Base-by-base conservation (phyloP, 805 yeast species). In the Pichia ethanolica region DNA sequence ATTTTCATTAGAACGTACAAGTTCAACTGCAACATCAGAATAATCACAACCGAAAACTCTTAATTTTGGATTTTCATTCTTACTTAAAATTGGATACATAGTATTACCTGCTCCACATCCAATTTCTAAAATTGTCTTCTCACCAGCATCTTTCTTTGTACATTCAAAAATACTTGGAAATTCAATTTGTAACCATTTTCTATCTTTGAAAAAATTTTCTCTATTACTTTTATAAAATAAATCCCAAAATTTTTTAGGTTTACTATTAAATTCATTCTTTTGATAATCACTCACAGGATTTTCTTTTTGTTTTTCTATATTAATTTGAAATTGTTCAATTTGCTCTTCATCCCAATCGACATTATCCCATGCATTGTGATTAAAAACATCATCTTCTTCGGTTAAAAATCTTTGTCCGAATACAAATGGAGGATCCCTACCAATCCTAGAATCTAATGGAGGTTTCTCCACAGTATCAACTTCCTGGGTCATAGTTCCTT, bases 91-190 rank as follows among this genome's bases (percentile, higher is more conserved):
- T 5, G 99, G 99, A 65, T 85, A 93, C 72, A 93, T 78, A 0
- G 99, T 93, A 66, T 93, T 93, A 10, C 99, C 99, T 5, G 97
- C 98, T 49, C 99, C 99, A 69, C 99, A 93, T 4, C 99, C 99
- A 43, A 93, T 84, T 66, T 93, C 99, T 48, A 93, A 74, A 35
- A 93, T 83, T 4, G 83, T 80, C 26, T 75, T 74, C 5, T 83
- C 78, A n/a, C 89, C 85, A 7, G 83, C 74, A 56, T 82, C 85
- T 27, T 78, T 75, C 53, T 80, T 79, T 4, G 96, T 88, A 6
- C 88, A 85, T 53, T 82, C 83, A 61, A 85, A 91, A 35, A 93
- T 68, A 12, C 79, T 70, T 1, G 99, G 99, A 55, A 93, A 93
- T 69, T 93, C 99, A 44, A 91, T 84, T 63, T 87, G 89, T 52